Evolutionary conservation across 1,284 basidiomycete genomes (phyloP), one percentile per base, ranked within the genome.

Genomic region (Puccinia novopanici): DNA sequence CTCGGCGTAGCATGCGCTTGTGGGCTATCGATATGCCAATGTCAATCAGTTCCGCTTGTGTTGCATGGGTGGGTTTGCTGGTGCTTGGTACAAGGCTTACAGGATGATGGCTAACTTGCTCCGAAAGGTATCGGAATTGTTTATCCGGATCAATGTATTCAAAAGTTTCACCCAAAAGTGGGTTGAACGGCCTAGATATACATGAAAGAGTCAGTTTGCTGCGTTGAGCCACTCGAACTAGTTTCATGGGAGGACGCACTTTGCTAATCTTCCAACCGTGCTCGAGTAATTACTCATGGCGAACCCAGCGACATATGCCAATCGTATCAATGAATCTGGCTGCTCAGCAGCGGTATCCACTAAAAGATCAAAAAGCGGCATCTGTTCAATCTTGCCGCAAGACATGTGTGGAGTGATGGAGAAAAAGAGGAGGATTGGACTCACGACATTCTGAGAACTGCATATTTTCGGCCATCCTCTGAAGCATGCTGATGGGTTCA

Each of bases 221-320:
- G 22, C 81, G 97, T 95, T 54, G 94, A 90, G 3, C 93, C 93
- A n/a, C 80, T 79, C 15, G 19, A 19, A 30, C 13, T 10, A 54
- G 42, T 27, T n/a, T 45, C 15, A 5, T 45, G 9, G 5, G 8
- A 65, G 34, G n/a, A 81, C 61, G 30, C 30, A 75, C 75, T 85
- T 85, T 61, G 85, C 85, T 65, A 86, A 82, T 45, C 85, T 83
- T 3, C 85, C 86, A 83, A 97, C 94, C 0, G 96, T 98, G 40
- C 93, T 95, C 15, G 93, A 94, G 87, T 99, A 98, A 87, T 98
- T 98, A 57, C 92, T 94, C 93, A 97, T 97, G 1, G 95, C 96
- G 86, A 98, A 99, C 0, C 94, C 96, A 15, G 93, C 94, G 3
- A 99, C 94, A 84, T 92, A 99, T 0, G 94, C 95, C 81, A 98